Conservation (phyloP, 2,329 filamentous ascomycete species). For the Arthrobotrys iridis region DNA sequence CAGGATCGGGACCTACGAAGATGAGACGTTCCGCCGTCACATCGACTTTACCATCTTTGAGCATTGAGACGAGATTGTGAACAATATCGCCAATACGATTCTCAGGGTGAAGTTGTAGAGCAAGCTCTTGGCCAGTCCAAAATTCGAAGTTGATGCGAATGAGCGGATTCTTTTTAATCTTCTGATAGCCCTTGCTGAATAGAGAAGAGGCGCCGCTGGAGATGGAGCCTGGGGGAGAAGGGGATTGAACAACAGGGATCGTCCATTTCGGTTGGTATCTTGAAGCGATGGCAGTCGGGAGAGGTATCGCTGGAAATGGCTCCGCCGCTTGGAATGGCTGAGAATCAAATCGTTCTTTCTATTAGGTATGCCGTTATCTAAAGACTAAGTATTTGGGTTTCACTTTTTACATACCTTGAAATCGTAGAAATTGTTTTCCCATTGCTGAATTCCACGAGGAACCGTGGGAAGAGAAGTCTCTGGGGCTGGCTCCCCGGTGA, state of each 20-base stretch:
- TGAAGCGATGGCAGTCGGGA: not conserved
- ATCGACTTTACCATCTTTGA: not conserved
- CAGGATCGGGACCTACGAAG: not conserved
- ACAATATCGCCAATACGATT: slow-evolving; percentile 1
- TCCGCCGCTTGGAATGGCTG: no score
- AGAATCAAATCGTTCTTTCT: no score
- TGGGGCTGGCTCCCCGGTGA: not conserved
- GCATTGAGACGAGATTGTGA: not conserved
- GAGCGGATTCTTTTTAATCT: not conserved
- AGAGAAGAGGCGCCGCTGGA: not conserved
- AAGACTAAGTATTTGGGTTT: no score
- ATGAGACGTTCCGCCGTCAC: not conserved
- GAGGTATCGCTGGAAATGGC: not conserved
- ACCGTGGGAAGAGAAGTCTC: not conserved
- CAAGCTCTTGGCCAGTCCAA: slow-evolving; percentile 22
- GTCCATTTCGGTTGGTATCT: not conserved
- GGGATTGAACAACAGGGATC: not conserved
- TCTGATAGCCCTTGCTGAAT: not conserved
- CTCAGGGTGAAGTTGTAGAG: slow-evolving; percentile 9
- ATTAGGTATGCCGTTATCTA: no score
- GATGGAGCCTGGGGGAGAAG: not conserved
- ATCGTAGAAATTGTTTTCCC: not conserved
- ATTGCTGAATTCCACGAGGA: not conserved
- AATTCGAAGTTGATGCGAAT: slow-evolving; percentile 20
- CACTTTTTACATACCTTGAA: not conserved